Evolutionary conservation across 129 eudicot species (phyloP).

Genomic region (Artemisia argyi): DNA sequence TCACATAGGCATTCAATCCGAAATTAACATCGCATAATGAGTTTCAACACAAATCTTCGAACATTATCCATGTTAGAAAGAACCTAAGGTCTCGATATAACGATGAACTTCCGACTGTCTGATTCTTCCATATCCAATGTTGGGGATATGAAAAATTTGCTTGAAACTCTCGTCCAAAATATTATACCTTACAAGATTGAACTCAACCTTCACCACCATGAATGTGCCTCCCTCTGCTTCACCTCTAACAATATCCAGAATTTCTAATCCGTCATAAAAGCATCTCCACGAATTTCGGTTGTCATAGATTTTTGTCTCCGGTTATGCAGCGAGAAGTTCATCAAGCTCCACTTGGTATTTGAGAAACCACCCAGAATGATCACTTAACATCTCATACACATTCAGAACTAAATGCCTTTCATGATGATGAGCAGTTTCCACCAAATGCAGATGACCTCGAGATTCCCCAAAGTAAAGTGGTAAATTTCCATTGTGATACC

Average conservation of each 20-base stretch:
- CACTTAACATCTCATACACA: slow-evolving; percentile 37
- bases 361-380: slow-evolving; percentile 19
- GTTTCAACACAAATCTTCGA: too few relatives aligned
- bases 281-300: neutral
- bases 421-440: neutral
- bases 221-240: neutral
- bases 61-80: too few relatives aligned
- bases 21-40: too few relatives aligned
- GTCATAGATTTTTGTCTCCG: neutral
- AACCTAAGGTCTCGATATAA: too few relatives aligned
- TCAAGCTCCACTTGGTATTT: slow-evolving; percentile 25
- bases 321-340: slow-evolving; percentile 6
- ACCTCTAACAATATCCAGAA: slow-evolving; percentile 26
- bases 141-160: neutral
- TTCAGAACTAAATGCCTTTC: neutral
- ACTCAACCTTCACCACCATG: too few relatives aligned
- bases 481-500: neutral
- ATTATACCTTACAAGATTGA: too few relatives aligned
- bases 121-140: too few relatives aligned
- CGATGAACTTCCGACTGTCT: too few relatives aligned
- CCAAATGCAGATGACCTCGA: slow-evolving; percentile 42
- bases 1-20: too few relatives aligned
- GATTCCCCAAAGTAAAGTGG: slow-evolving; percentile 42
- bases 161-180: neutral
- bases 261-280: neutral